These are phyloP conservation scores for Fusarium subglutinans DNA, from an alignment of 2,329 filamentous ascomycete genomes.

Conservation along the genomic window DNA sequence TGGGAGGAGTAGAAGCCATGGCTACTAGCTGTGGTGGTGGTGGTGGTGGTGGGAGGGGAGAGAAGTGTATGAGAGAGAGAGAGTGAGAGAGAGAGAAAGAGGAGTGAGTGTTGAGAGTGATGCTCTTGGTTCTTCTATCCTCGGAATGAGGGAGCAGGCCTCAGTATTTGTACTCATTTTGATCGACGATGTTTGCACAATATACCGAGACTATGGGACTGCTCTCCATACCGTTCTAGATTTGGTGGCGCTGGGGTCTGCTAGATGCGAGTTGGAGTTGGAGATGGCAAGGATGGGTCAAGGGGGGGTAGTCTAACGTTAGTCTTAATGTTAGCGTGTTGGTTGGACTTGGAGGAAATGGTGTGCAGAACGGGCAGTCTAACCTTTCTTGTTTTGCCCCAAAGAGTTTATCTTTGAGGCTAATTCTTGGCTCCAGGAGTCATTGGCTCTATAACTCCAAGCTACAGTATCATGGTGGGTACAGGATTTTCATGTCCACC, in stretches of 20 bases:
- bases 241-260: slow-evolving; percentile 23
- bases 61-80: neutral
- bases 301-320: neutral
- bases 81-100: neutral
- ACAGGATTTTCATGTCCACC: slow-evolving; percentile 24
- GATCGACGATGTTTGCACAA: slow-evolving; percentile 1
- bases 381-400: slow-evolving; percentile 16
- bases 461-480: slow-evolving; percentile 25
- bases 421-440: neutral
- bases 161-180: slow-evolving; percentile 34
- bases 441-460: slow-evolving; percentile 8
- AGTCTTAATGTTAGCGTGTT: neutral
- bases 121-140: slow-evolving; percentile 31
- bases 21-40: neutral
- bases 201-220: slow-evolving; percentile 6
- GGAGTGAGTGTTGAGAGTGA: slow-evolving; percentile 21
- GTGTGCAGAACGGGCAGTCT: slow-evolving; percentile 34
- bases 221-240: slow-evolving; percentile 27
- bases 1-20: slow-evolving; percentile 31
- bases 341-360: slow-evolving; percentile 8
- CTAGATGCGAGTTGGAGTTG: slow-evolving; percentile 3
- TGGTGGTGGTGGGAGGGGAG: neutral
- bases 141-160: slow-evolving; percentile 1
- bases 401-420: slow-evolving; percentile 27
- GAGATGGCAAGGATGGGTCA: slow-evolving; percentile 16